Conservation (phyloP, 2,329 filamentous ascomycete genomes). For the Curvularia sp. region DNA sequence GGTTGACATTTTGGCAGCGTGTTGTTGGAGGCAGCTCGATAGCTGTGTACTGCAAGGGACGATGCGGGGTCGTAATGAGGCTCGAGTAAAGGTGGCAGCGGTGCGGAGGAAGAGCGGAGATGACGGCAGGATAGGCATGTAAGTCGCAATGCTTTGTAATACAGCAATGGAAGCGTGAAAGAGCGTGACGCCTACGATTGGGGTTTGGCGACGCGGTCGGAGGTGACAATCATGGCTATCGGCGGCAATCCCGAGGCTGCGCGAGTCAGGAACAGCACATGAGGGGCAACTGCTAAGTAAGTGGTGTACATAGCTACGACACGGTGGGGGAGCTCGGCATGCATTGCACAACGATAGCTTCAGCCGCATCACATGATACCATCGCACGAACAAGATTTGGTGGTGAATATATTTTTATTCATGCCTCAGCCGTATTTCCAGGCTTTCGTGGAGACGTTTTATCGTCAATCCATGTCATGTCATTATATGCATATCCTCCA, state of each 20-base stretch:
- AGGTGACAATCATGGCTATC: constrained; percentile 12
- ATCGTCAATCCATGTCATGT: constrained; percentile 16
- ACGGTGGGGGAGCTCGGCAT: constrained; percentile 19
- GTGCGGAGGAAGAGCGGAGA: constrained; percentile 26
- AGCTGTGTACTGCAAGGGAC: constrained; percentile 14
- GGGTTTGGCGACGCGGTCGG: constrained; percentile 6
- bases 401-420: constrained; percentile 15
- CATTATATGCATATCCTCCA: constrained; percentile 18
- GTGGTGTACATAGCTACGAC: no score
- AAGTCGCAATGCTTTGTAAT: constrained; percentile 17
- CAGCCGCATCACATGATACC: constrained; percentile 2
- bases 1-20: constrained; percentile 66
- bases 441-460: constrained; percentile 14
- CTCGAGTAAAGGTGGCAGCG: constrained; percentile 21
- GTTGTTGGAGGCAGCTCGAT: constrained; percentile 21
- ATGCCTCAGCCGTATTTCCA: constrained; percentile 14
- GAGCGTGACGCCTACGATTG: constrained; percentile 8
- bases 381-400: neutral
- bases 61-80: constrained; percentile 23
- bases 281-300: constrained; percentile 19
- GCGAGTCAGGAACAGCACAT: constrained; percentile 25
- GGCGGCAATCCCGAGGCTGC: constrained; percentile 22
- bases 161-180: constrained; percentile 9
- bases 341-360: constrained; percentile 14
- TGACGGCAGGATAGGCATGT: constrained; percentile 32